Evolutionary conservation across 345 rosid species (phyloP).

Genomic region (Isatis tinctoria): DNA sequence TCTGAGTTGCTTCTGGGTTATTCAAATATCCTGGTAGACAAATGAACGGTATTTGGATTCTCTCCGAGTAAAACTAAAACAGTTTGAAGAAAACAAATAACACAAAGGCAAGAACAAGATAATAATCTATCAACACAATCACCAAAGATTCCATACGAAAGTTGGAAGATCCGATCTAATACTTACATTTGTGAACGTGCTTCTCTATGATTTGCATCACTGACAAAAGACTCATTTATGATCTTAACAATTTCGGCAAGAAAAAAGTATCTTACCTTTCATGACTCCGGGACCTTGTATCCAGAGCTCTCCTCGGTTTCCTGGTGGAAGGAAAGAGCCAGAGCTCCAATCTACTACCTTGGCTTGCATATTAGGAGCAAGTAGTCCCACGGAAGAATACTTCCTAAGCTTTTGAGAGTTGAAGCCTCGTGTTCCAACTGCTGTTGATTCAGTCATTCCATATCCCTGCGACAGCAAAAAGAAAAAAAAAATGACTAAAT

Average conservation of each 20-base stretch:
- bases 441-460: slow-evolving; percentile 85
- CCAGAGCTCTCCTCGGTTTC: slow-evolving; percentile 76
- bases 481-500: background rate
- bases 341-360: slow-evolving; percentile 67
- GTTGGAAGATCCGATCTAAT: background rate
- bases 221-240: background rate
- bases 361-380: slow-evolving; percentile 86
- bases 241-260: background rate
- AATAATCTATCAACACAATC: background rate
- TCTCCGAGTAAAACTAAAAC: background rate
- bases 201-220: background rate
- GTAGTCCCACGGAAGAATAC: slow-evolving; percentile 63
- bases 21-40: slow-evolving; percentile 56
- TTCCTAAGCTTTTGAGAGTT: slow-evolving; percentile 39
- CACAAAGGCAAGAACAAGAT: background rate
- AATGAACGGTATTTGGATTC: background rate
- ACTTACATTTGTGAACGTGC: background rate
- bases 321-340: slow-evolving; percentile 62
- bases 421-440: slow-evolving; percentile 80
- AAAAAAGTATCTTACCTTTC: slow-evolving; percentile 44
- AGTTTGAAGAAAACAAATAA: background rate
- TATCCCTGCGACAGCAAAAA: slow-evolving; percentile 54
- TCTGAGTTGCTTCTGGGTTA: slow-evolving; percentile 54
- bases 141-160: background rate
- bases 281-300: slow-evolving; percentile 74